Percentiles rank a stretch among this genome's conserved stretches.
Conservation (phyloP, 1,139 yeast species). For the Geotrichum candidum region DNA sequence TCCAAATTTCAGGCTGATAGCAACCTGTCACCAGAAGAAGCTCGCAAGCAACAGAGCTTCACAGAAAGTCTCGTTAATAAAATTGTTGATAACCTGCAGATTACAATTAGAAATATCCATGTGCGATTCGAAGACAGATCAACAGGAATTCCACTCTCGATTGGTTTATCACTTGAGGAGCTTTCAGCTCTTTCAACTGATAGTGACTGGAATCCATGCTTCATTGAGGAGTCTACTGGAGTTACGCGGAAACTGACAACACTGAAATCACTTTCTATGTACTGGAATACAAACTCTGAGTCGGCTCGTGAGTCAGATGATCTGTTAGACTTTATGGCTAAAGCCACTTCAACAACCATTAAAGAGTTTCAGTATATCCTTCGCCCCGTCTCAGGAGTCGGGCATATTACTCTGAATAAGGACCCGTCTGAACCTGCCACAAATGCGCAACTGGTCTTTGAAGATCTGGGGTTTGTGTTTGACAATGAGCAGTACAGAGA, state of each 20-base stretch:
- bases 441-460: slow-evolving; percentile 68
- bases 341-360: slow-evolving; percentile 23
- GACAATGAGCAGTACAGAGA: slow-evolving; percentile 83
- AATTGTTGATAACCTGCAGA: slow-evolving; percentile 84
- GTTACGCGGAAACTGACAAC: slow-evolving; percentile 73
- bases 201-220: slow-evolving; percentile 75
- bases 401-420: slow-evolving; percentile 76
- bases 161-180: slow-evolving; percentile 78
- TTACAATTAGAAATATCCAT: slow-evolving; percentile 85
- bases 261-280: slow-evolving; percentile 65
- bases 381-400: slow-evolving; percentile 84
- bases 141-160: slow-evolving; percentile 59
- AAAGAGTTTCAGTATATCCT: slow-evolving; percentile 54
- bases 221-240: slow-evolving; percentile 63
- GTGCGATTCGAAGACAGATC: slow-evolving; percentile 53
- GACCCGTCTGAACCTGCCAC: slow-evolving; percentile 67
- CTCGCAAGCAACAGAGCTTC: slow-evolving; percentile 64
- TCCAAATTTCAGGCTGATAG: slow-evolving; percentile 36
- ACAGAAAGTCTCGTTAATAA: slow-evolving; percentile 83
- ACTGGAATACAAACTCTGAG: slow-evolving; percentile 71
- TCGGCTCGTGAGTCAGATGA: slow-evolving; percentile 31
- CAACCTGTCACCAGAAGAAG: slow-evolving; percentile 49
- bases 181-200: slow-evolving; percentile 89
- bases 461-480: slow-evolving; percentile 80
- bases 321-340: slow-evolving; percentile 31